Evolutionary conservation across 202 grass and related monocot species (phyloP).

Genomic region (Digitaria exilis): DNA sequence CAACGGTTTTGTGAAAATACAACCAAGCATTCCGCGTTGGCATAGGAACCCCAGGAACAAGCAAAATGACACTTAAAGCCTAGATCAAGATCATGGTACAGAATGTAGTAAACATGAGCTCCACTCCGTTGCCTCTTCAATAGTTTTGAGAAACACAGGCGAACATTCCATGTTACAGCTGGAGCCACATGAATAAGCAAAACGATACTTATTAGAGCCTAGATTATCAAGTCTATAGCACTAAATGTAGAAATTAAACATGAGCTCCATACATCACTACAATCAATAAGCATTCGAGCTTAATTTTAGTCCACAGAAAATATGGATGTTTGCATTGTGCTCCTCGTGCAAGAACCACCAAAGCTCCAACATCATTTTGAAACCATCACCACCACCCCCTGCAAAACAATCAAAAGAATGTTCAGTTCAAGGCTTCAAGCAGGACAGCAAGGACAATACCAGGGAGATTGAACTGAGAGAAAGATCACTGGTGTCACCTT

Average conservation of each 20-base stretch:
- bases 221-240: not conserved
- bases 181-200: not conserved
- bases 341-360: not conserved
- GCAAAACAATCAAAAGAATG: not conserved
- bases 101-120: not conserved
- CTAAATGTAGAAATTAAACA: constrained; percentile 1
- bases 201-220: not conserved
- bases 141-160: not conserved
- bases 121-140: not conserved
- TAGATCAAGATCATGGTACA: not conserved
- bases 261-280: not conserved
- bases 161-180: not conserved
- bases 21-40: too few relatives aligned
- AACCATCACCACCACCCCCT: not conserved
- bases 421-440: constrained; percentile 1
- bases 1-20: too few relatives aligned
- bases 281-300: not conserved
- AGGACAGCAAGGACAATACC: not conserved
- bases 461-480: not conserved
- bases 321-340: not conserved
- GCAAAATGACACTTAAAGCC: not conserved
- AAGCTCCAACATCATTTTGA: not conserved
- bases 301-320: not conserved
- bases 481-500: not conserved
- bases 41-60: not conserved